Evolutionary conservation across 768 basidiomycete genomes (phyloP).

Genomic region (Amyloporia xantha): DNA sequence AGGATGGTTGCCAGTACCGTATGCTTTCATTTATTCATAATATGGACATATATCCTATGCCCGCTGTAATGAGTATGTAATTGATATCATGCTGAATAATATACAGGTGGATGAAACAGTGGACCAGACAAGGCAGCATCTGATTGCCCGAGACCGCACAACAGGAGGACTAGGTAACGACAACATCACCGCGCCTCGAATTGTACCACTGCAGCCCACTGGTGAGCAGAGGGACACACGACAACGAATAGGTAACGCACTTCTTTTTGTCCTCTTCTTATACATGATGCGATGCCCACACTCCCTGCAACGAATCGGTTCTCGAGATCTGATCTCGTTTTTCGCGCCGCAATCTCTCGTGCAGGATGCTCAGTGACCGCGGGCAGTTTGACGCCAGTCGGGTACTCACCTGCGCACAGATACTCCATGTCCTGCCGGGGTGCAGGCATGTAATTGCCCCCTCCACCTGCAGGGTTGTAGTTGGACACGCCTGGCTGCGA

Average conservation of each 20-base stretch:
- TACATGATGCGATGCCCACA: conserved; percentile 99
- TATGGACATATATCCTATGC: neutral
- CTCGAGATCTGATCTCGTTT: conserved; percentile 85
- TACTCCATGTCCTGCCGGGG: conserved; percentile 72
- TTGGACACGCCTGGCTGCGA: conserved; percentile 25
- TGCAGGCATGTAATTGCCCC: conserved; percentile 27
- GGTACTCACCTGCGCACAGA: conserved; percentile 67
- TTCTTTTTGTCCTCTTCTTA: conserved; percentile 91
- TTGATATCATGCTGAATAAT: neutral
- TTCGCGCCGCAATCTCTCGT: conserved; percentile 83
- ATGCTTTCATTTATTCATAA: conserved; percentile 1
- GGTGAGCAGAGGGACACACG: conserved; percentile 3
- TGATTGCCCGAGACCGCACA: no score
- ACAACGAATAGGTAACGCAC: conserved; percentile 41
- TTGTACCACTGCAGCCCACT: conserved; percentile 59
- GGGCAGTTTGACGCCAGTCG: neutral
- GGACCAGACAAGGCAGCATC: no score
- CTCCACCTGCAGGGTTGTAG: conserved; percentile 24
- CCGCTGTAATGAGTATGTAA: neutral
- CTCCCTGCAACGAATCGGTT: conserved; percentile 92
- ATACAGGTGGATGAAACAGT: conserved; percentile 1
- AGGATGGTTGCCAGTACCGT: neutral
- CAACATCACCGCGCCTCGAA: conserved; percentile 68
- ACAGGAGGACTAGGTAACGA: conserved; percentile 1
- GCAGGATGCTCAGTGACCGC: neutral